Evolutionary conservation across 1,284 basidiomycete genomes (phyloP), one percentile per base, ranked within the genome.

Genomic region (Melampsora americana): DNA sequence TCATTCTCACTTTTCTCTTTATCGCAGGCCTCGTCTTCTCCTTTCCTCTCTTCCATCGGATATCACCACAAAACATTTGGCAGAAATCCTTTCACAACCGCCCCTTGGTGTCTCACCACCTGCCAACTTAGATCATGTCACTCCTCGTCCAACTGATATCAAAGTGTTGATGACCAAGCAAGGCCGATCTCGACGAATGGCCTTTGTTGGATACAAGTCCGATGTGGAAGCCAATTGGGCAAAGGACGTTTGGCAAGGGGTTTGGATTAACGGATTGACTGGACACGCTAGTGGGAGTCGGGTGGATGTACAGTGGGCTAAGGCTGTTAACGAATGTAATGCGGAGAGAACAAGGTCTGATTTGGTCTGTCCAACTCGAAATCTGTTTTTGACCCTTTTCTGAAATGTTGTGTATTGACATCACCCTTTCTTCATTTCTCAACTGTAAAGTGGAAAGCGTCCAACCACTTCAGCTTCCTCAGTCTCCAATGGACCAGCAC

Each of bases 171-270:
- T 87, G 39, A 92, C 91, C 81, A 85, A 85, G 86, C 82, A 93
- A 81, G 93, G 93, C 0, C 90, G 89, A 0, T 90, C 90, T 2
- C 87, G 95, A 5, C 86, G 92, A 46, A 95, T 99, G 81, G 95
- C 91, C 0, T 99, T 98, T 82, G 87, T 97, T 7, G 95, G 95
- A 0, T 98, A 89, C 86, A 92, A 91, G 83, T 88, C 89, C 0
- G 87, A 90, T 48, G 85, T 87, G 14, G 92, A 97, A 79, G 95
- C 95, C 0, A 78, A 84, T 14, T 86, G 86, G 18, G 93, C 92
- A 0, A 88, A 88, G 82, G 87, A 89, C 62, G 98, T 91, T 89
- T 96, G 93, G 80, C 88, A 96, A 82, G 87, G 88, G 44, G 92
- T 90, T 0, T 98, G 83, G 80, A 79, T 84, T 53, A 80, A 81